Evolutionary conservation across 495 filamentous ascomycete genomes (phyloP), one percentile per base, ranked within the genome.

Genomic region (Aspergillus incahuasiensis): DNA sequence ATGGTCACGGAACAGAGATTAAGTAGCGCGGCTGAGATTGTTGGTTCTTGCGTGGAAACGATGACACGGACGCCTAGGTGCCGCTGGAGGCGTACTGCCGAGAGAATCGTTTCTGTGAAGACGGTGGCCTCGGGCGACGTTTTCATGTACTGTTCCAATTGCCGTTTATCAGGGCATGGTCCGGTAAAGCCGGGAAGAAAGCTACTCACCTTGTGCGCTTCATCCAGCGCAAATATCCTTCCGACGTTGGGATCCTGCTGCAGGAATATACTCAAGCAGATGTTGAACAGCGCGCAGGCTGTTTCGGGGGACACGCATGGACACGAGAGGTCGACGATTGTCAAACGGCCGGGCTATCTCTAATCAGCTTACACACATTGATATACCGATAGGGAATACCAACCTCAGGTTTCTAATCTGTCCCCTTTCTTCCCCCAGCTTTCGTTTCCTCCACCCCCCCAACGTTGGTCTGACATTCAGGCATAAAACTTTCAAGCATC

Each of bases 11-110:
- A 85, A 65, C 82, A 89, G 6, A 92, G 76, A 55, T 86, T 86
- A 0, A 92, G 71, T 2, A 94, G 78, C 20, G 72, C 69, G 0
- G 82, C 80, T 0, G 85, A 86, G 39, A 92, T 82, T 0, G 87
- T 91, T 0, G 89, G 89, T 58, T 92, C 89, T 61, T 94, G 87
- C 0, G 89, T 92, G 0, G 88, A 82, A 24, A 92, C 84, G 28
- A 92, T 55, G 13, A 92, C 70, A 0, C 87, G 78, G 0, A 79
- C 73, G 3, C 74, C 88, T 0, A 85, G 22, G 13, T 47, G 44
- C 2, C 22, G 22, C 30, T 47, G 44, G 5, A 47, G 24, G 3
- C 88, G 78, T 60, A 92, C 86, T 0, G 76, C 75, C 0, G 78
- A 75, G 0, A 91, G 73, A 2, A 91, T 68, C 1, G 76, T 78